Conservation (phyloP, 371 early-diverging fungal genomes). For the Mucor mucedo region DNA sequence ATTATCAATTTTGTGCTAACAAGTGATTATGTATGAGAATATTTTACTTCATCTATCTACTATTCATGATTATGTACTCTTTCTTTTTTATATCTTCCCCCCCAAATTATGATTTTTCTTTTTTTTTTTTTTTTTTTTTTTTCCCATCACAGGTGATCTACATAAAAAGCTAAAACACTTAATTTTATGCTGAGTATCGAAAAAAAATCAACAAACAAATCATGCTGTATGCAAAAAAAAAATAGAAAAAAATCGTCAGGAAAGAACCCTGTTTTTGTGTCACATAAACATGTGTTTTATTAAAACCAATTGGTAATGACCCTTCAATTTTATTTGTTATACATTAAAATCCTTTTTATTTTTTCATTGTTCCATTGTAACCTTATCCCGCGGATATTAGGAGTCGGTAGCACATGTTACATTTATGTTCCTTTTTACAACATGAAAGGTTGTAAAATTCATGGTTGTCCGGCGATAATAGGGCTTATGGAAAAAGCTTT, state of each 20-base stretch:
- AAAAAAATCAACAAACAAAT: not conserved
- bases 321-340: constrained; percentile 1
- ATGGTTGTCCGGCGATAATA: no score
- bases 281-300: not conserved
- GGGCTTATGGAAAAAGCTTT: no score
- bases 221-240: not conserved
- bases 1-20: not conserved
- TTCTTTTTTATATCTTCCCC: not conserved
- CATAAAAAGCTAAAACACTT: not conserved
- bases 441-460: not conserved
- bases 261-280: constrained; percentile 1
- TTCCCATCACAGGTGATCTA: not conserved
- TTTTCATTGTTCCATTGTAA: not conserved
- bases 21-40: no score
- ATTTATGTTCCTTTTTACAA: not conserved
- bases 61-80: no score
- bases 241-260: not conserved
- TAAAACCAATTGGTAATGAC: not conserved
- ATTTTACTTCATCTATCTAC: no score
- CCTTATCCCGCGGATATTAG: not conserved
- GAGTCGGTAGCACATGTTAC: not conserved
- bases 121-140: not conserved
- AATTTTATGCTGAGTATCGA: not conserved
- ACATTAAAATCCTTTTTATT: constrained; percentile 1
- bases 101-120: not conserved